Evolutionary conservation across 2,329 filamentous ascomycete genomes (phyloP).

Genomic region (Nemania sp.): DNA sequence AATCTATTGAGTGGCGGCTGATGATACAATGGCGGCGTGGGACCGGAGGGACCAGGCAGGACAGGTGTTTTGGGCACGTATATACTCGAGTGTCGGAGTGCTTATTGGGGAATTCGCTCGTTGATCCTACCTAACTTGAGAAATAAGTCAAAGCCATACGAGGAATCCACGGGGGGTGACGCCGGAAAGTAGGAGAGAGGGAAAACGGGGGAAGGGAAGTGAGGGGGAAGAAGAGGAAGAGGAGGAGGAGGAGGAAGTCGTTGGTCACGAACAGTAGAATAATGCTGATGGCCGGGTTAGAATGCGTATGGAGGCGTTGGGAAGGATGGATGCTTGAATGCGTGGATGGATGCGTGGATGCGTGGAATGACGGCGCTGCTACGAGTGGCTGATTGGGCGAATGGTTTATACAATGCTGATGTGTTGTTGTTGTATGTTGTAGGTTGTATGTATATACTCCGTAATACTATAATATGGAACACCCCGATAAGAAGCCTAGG

Average conservation of each 20-base stretch:
- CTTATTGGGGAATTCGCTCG: not conserved
- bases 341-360: not conserved
- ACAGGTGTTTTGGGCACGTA: not conserved
- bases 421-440: no score
- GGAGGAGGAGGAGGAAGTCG: not conserved
- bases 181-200: not conserved
- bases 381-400: not conserved
- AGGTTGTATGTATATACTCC: not conserved
- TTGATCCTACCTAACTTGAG: not conserved
- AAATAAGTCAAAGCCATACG: not conserved
- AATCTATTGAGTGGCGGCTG: not conserved
- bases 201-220: not conserved
- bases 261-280: conserved; percentile 5
- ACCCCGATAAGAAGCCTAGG: not conserved
- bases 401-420: not conserved
- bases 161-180: conserved; percentile 9
- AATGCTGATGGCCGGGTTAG: conserved; percentile 12
- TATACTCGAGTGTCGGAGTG: not conserved
- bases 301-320: not conserved
- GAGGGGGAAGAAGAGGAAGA: not conserved
- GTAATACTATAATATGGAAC: not conserved
- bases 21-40: conserved; percentile 15
- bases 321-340: not conserved
- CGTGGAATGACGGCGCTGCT: not conserved
- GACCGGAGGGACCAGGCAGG: conserved; percentile 1